Evolutionary conservation across 345 rosid genomes (phyloP).

Genomic region (Alliaria petiolata): DNA sequence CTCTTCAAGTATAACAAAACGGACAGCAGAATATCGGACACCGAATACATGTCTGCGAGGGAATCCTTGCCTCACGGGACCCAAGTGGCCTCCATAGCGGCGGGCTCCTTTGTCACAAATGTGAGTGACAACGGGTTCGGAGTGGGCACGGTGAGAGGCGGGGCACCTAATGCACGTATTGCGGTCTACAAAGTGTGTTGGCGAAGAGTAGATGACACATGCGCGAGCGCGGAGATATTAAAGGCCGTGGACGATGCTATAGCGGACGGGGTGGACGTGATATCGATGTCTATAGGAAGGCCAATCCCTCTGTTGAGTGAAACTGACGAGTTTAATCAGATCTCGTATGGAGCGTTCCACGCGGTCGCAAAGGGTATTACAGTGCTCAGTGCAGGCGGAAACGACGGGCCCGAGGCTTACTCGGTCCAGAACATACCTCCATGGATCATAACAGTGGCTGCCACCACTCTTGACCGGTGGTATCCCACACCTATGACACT

Average conservation of each 20-base stretch:
- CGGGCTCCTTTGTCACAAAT: conserved; percentile 37
- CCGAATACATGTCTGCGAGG: conserved; percentile 45
- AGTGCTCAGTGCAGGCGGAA: conserved; percentile 42
- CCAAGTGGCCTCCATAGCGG: conserved; percentile 54
- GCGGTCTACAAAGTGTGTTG: conserved; percentile 51
- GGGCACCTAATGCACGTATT: conserved; percentile 48
- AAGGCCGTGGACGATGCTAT: conserved; percentile 58
- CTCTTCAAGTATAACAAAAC: conserved; percentile 12
- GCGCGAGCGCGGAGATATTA: conserved; percentile 37
- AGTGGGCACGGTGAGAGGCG: conserved; percentile 43
- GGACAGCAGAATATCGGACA: conserved; percentile 14
- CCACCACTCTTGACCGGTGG: conserved; percentile 44
- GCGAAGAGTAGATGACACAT: not conserved
- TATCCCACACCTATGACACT: conserved; percentile 40
- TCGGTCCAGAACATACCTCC: conserved; percentile 45
- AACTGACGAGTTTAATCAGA: conserved; percentile 4
- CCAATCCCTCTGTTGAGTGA: conserved; percentile 27
- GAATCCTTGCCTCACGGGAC: conserved; percentile 53
- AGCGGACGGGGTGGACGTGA: conserved; percentile 33
- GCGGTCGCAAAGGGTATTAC: conserved; percentile 46
- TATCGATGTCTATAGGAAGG: conserved; percentile 23
- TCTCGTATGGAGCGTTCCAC: conserved; percentile 44
- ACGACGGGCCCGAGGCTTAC: conserved; percentile 35
- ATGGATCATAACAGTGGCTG: conserved; percentile 54
- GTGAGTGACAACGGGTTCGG: conserved; percentile 38